Evolutionary conservation across 2,329 filamentous ascomycete species (phyloP), one percentile per base, ranked within the genome.

Genomic region (Rhynchosporium secalis): DNA sequence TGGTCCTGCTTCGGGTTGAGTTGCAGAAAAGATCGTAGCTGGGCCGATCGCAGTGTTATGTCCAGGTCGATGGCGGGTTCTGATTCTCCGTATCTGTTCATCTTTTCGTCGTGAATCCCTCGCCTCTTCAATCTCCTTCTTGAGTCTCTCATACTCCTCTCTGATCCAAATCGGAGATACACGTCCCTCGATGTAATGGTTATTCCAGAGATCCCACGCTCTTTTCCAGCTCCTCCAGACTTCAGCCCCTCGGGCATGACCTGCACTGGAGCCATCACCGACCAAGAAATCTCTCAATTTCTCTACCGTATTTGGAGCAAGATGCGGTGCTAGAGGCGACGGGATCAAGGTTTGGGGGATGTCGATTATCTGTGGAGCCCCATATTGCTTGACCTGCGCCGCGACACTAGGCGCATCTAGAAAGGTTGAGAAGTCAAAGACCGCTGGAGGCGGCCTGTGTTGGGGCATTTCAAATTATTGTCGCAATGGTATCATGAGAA

Each of bases 121-220:
- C 28, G 29, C 46, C 29, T 59, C 62, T n/a, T 57, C 61, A n/a
- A 55, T 60, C 36, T 66, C 62, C 51, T 56, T 58, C 46, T 62
- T 60, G 41, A 62, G 55, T 12, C 58, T 59, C 36, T 63, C 63
- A 46, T 63, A 67, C 33, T 70, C 66, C 1, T 51, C 41, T 33
- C 59, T 58, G 12, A 73, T 58, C 68, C 68, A 72, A 6, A 61
- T 49, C 5, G 59, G 48, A 43, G 69, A 64, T 9, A 66, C 65
- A 1, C 72, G 62, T 26, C 72, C 70, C 45, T 71, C 67, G 28
- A 72, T 70, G 29, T 69, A 72, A 51, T 69, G 48, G 54, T 70
- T 69, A 47, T 73, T 72, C 69, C 70, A 72, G 1, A 73, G n/a
- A 66, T 72, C 71, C 65, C 66, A 73, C 1, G 72, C 72, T 10